Conservation (phyloP, 2,329 filamentous ascomycete genomes). For the Aspergillus persii region DNA sequence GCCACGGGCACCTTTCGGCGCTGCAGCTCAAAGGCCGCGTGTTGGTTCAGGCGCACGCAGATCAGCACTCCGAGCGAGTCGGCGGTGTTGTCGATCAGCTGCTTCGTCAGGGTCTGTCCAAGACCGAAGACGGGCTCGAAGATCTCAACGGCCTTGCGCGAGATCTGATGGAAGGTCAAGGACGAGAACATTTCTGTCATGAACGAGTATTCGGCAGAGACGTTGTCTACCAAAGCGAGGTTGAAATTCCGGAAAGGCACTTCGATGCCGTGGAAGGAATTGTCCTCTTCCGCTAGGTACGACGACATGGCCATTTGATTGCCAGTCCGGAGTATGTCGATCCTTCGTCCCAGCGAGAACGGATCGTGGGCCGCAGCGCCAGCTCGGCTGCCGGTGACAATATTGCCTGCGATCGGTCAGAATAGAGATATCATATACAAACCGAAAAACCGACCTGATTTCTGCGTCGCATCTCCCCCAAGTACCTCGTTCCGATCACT, state of each 20-base stretch:
- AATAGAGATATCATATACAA: neutral
- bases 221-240: conserved; percentile 87
- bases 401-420: conserved; percentile 26
- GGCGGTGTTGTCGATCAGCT: conserved; percentile 70
- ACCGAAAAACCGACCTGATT: conserved; percentile 44
- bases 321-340: conserved; percentile 73
- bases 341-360: conserved; percentile 81
- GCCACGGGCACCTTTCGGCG: conserved; percentile 83
- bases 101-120: conserved; percentile 72
- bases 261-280: conserved; percentile 81
- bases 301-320: conserved; percentile 78
- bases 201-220: conserved; percentile 92
- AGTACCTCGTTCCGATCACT: conserved; percentile 82
- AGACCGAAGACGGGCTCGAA: conserved; percentile 88
- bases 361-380: conserved; percentile 65
- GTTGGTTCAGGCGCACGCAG: conserved; percentile 91
- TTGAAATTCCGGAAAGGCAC: conserved; percentile 93
- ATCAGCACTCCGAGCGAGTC: conserved; percentile 85
- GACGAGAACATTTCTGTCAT: conserved; percentile 85
- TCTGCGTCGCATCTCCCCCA: conserved; percentile 72
- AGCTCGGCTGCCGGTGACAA: conserved; percentile 40
- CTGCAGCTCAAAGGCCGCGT: conserved; percentile 90
- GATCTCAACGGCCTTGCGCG: conserved; percentile 79
- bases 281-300: conserved; percentile 87
- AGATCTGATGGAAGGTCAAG: conserved; percentile 71